Evolutionary conservation across 257 asterid genomes (phyloP), one percentile per base, ranked within the genome.

Genomic region (Handroanthus guayacan): DNA sequence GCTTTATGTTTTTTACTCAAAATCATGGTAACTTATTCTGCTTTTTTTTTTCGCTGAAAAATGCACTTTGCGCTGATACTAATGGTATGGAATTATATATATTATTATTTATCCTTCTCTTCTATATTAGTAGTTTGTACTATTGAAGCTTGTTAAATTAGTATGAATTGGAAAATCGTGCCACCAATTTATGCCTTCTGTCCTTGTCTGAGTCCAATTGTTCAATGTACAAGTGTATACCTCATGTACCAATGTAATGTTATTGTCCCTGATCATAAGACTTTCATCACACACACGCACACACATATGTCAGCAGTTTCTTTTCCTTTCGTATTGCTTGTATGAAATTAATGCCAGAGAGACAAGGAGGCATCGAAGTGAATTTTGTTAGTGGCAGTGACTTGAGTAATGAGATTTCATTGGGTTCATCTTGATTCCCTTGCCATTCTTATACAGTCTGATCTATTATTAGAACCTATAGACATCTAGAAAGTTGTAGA

Each of bases 181-280:
- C 13, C 31, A 14, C 74, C 50, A 38, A n/a, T 52, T 14, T 69
- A n/a, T 51, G 1, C 74, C 38, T 25, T 25, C 31, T 25, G 31
- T 25, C 31, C 31, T 25, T 47, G 61, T 51, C 43, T 5, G 16
- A 17, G 17, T 39, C 4, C 31, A 41, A 31, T 60, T 60, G 7
- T 60, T n/a, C 17, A 34, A 60, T 60, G 2, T 55, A 20, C 41
- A 5, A 67, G 16, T 44, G 41, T 67, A 18, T 5, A 44, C 41
- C 41, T 45, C 5, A 31, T 58, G 69, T 72, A 60, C 77, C 60
- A 72, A 72, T 12, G 58, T 58, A 58, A 25, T 20, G 5, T 25
- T 13, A 5, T 38, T 5, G 31, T 20, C n/a, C 9, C n/a, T 25
- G 57, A 5, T 50, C 71, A 39, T 43, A 31, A 65, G 7, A 3